phyloP scores from a whole-genome alignment of 1,284 basidiomycete species.

The Fereydounia khargensis region DNA sequence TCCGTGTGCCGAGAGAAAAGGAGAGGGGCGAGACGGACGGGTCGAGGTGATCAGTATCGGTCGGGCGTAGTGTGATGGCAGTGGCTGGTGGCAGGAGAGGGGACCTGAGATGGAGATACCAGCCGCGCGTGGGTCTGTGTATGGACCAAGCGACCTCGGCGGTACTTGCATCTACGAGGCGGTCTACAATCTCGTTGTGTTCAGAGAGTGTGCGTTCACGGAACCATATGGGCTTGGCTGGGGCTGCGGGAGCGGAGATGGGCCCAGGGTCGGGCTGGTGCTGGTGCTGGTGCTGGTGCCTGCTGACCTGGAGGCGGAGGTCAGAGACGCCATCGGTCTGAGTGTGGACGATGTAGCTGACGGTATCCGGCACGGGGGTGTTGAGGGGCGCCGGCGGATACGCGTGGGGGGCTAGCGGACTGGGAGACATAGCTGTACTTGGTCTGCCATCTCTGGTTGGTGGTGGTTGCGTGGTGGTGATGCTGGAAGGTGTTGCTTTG shows the following conservation, averaged over 20 bases:
- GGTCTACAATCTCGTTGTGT: slow-evolving; percentile 44
- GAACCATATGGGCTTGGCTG: slow-evolving; percentile 26
- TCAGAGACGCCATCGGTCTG: slow-evolving; percentile 17
- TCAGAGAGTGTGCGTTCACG: slow-evolving; percentile 28
- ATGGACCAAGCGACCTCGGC: slow-evolving; percentile 34
- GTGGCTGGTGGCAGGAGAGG: slow-evolving; percentile 29
- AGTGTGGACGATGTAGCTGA: slow-evolving; percentile 26
- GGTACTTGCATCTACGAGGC: slow-evolving; percentile 27
- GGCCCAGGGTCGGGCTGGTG: too few species aligned
- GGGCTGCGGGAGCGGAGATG: too few species aligned
- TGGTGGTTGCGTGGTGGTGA: too few species aligned
- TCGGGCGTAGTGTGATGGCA: slow-evolving; percentile 31
- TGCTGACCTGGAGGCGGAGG: slow-evolving; percentile 25
- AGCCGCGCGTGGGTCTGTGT: slow-evolving; percentile 40
- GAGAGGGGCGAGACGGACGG: slow-evolving; percentile 24
- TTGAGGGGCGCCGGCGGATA: too few species aligned
- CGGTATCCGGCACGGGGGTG: too few species aligned
- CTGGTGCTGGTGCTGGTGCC: too few species aligned
- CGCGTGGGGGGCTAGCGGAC: too few species aligned
- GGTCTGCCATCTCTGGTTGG: too few species aligned
- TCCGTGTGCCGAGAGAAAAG: slow-evolving; percentile 21
- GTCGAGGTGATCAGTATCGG: slow-evolving; percentile 6
- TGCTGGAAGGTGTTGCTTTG: too few species aligned
- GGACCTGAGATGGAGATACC: slow-evolving; percentile 43
- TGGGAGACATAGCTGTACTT: too few species aligned